A percentile compares a stretch with the other conserved stretches of the same genome.
phyloP scores from a whole-genome alignment of 169 alveolate species.

The Eimeria maxima region DNA sequence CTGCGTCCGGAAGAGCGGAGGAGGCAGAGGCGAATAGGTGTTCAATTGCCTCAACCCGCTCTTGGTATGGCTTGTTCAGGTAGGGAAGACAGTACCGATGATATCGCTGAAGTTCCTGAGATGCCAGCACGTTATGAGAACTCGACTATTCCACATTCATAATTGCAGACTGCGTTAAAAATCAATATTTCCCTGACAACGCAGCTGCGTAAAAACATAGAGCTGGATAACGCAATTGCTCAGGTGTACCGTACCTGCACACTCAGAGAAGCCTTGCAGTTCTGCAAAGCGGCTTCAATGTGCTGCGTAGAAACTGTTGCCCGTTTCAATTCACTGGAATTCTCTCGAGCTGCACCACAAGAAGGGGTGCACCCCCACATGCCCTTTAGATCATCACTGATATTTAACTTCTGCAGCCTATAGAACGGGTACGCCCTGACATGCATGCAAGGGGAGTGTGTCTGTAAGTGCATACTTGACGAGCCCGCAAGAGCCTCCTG shows the following conservation, averaged over 20 bases:
- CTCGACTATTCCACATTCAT: neutral
- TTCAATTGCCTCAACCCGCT: constrained; percentile 16
- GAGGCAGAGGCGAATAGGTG: constrained; percentile 6
- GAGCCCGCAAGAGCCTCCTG: constrained; percentile 43
- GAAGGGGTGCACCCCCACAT: neutral
- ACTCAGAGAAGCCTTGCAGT: constrained; percentile 34
- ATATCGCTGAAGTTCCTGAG: constrained; percentile 70
- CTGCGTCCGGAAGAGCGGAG: neutral
- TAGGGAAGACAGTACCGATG: constrained; percentile 71
- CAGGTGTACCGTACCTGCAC: constrained; percentile 24
- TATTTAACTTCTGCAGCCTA: too few relatives aligned
- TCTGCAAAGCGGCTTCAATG: neutral
- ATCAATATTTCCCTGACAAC: neutral
- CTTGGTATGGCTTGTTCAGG: constrained; percentile 52
- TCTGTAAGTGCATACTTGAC: neutral
- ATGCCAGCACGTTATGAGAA: neutral
- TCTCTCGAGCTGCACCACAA: neutral
- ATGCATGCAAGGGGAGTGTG: neutral
- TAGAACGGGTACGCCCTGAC: neutral
- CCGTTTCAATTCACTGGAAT: neutral
- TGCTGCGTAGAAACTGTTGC: neutral
- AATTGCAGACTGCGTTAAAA: neutral
- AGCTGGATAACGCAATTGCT: neutral
- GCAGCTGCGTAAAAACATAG: neutral
- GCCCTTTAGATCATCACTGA: neutral